These are phyloP conservation scores for Leishmania aethiopica DNA, from an alignment of 208 protist genomes.

Conservation along the genomic window DNA sequence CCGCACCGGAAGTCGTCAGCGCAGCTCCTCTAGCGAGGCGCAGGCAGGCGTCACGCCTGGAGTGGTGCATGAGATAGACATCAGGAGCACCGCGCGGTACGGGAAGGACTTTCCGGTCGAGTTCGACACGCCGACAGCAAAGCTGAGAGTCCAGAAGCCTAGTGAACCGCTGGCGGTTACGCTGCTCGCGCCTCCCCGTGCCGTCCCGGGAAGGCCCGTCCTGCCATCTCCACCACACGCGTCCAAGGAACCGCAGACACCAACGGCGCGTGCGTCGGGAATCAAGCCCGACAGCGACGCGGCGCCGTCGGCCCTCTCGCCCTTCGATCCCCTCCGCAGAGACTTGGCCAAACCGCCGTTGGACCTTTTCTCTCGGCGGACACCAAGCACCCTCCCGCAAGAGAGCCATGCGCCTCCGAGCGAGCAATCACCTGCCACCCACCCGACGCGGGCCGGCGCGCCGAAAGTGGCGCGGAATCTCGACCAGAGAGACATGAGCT, in stretches of 20 bases:
- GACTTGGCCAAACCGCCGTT: slow-evolving; percentile 3
- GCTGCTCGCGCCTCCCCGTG: not conserved
- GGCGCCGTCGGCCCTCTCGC: not conserved
- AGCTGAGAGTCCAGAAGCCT: not conserved
- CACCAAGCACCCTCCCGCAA: not conserved
- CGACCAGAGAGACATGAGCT: slow-evolving; percentile 11
- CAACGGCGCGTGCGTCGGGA: not conserved
- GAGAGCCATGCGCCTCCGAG: not conserved
- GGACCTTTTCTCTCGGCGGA: slow-evolving; percentile 12
- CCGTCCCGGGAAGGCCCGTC: not conserved
- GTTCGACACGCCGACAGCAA: too few species aligned
- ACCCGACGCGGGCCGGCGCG: too few species aligned
- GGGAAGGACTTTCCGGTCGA: not conserved
- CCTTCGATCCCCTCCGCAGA: slow-evolving; percentile 2
- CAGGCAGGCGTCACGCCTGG: not conserved
- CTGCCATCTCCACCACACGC: not conserved
- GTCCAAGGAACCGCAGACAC: not conserved
- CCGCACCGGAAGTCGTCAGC: slow-evolving; percentile 1
- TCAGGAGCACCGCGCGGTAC: not conserved
- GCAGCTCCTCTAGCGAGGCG: slow-evolving; percentile 4
- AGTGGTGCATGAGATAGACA: not conserved
- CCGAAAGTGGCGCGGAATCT: not conserved
- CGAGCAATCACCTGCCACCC: not conserved
- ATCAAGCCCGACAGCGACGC: not conserved
- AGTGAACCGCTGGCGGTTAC: not conserved